Conservation (phyloP, 768 basidiomycete species). For the Leccinum pellstonianum region DNA sequence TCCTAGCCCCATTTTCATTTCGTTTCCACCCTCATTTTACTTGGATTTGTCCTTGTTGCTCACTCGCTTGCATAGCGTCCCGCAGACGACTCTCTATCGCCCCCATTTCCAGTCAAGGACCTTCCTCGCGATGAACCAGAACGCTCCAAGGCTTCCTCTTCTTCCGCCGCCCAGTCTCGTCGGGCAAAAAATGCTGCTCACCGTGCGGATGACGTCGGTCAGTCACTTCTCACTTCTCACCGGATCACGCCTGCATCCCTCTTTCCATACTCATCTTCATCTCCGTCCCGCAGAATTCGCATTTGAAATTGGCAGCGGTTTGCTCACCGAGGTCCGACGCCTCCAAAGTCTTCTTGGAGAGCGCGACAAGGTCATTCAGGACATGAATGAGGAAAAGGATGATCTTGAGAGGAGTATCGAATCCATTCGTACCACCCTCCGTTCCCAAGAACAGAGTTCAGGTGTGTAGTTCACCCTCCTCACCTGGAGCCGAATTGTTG, state of each 20-base stretch:
- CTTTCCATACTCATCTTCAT: slow-evolving; percentile 14
- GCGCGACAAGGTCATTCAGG: slow-evolving; percentile 89
- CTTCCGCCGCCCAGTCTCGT: slow-evolving; percentile 79
- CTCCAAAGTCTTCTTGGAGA: slow-evolving; percentile 89
- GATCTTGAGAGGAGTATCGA: slow-evolving; percentile 81
- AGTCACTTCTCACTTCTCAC: slow-evolving; percentile 36
- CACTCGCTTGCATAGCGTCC: slow-evolving; percentile 35
- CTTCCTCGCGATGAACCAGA: slow-evolving; percentile 61
- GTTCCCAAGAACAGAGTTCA: slow-evolving; percentile 76
- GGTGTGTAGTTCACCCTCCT: slow-evolving; percentile 41
- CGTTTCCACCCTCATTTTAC: background rate
- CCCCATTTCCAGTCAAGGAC: slow-evolving; percentile 45
- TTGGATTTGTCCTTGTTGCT: slow-evolving; percentile 3
- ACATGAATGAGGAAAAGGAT: slow-evolving; percentile 90
- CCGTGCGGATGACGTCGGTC: slow-evolving; percentile 85
- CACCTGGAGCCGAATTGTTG: slow-evolving; percentile 1
- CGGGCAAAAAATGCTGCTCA: slow-evolving; percentile 91
- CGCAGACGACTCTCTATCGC: slow-evolving; percentile 49
- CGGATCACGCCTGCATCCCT: slow-evolving; percentile 5
- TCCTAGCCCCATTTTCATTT: slow-evolving; percentile 1
- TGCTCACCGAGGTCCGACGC: slow-evolving; percentile 88
- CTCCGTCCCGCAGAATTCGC: slow-evolving; percentile 74
- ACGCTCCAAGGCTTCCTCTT: slow-evolving; percentile 59
- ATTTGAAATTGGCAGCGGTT: slow-evolving; percentile 93
- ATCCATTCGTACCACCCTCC: slow-evolving; percentile 66